Base-by-base conservation (phyloP, 2,329 filamentous ascomycete species). In the Helicocarpus griseus region DNA sequence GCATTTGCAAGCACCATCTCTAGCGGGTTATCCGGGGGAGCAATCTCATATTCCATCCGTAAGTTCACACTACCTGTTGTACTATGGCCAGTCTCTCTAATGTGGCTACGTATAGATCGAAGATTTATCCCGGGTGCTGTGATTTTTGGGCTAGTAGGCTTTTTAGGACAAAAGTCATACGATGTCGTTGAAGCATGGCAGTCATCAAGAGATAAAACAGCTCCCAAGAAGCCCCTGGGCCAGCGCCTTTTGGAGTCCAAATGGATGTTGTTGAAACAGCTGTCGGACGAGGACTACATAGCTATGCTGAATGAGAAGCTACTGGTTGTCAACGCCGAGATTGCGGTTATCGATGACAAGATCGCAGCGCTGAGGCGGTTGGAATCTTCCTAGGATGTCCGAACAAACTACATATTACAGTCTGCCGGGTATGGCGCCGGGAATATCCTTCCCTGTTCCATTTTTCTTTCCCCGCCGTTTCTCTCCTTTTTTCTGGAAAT, bases 261-360 rank as follows among this genome's bases (percentile, higher is more conserved):
- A 61, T 88, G 83, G 79, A 85, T 82, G 56, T 87, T 87, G 0
- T 73, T 93, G 55, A 84, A 77, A 59, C 77, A 79, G 11, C 70
- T 93, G 24, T 81, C 80, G 0, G 83, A 93, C 58, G 77, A 84
- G 24, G 82, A 93, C 59, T 93, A 93, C 62, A 77, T 79, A 53
- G 70, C 76, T 1, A 81, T 89, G 69, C 73, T 93, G 61, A 73
- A 76, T 28, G 85, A 90, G 64, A 88, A 84, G 68, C 69, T 89
- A 38, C 65, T 91, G 24, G 77, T 74, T 55, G 70, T 91, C 2
- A 84, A 93, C 57, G 85, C 80, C 1, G 85, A 91, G 55, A 89
- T 93, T 65, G 82, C 86, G 0, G 66, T 93, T 4, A 74, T 91
- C 33, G 86, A 93, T 60, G 87, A 91, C 50, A 82, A 81, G 61